Base-by-base conservation (phyloP, 2,329 filamentous ascomycete species). In the Colletotrichum plurivorum region DNA sequence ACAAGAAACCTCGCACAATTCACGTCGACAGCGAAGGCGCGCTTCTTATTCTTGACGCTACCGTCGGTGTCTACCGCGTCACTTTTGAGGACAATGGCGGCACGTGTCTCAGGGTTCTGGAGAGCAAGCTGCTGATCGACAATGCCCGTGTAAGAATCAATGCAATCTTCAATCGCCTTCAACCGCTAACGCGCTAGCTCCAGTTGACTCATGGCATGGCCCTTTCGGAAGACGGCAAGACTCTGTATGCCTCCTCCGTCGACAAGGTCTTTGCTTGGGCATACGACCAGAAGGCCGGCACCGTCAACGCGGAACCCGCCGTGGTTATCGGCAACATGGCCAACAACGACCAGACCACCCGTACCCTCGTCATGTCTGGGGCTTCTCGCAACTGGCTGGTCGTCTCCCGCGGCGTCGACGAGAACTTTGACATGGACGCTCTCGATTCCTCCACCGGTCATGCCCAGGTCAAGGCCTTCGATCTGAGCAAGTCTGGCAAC, bases 401-500 rank as follows among this genome's bases (percentile, higher is more conserved):
- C 52, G 85, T 94, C 48, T 92, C 88, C 48, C 86, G 90, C 67
- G 92, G 92, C 49, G 92, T 88, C 73, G 81, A 84, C 39, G 80
- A 81, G 36, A 93, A 94, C 75, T 82, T 92, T 36, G 92, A 94
- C 75, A 75, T 63, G 48, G 74, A 80, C 5, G 86, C 92, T 1
- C 78, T 80, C 13, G 78, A 88, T 65, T 76, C 86, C 31, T 76
- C 76, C 4, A 86, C 85, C 0, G 92, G 91, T 4, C 85, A 88
- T 68, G 89, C 88, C n/a, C 90, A 93, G 72, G 87, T 94, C 75
- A 91, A 90, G 70, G 87, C 88, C 41, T 87, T 86, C 73, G 81
- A 85, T 74, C 71, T 86, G 12, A 73, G 75, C 53, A 76, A 79
- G 65, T 31, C 70, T 22, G 25, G 75, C 39, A 67, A 72, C 52